phyloP scores from a whole-genome alignment of 495 filamentous ascomycete species.

The Aspergillus panamensis region DNA sequence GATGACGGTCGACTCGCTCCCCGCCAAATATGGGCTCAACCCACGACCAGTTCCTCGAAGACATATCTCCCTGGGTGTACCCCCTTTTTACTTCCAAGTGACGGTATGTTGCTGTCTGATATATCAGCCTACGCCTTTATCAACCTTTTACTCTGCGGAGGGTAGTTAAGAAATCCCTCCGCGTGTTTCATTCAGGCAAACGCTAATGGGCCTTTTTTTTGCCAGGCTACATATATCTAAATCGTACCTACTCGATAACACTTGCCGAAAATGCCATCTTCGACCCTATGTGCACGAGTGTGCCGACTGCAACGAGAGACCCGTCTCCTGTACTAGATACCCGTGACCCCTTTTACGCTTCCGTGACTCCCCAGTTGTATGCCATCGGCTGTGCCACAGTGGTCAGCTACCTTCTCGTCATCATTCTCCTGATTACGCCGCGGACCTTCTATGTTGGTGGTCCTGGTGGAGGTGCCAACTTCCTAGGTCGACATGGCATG shows the following conservation, averaged over 20 bases:
- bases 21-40: slow-evolving; percentile 54
- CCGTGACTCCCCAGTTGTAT: slow-evolving; percentile 85
- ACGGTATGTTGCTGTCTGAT: slow-evolving; percentile 33
- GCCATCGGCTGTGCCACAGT: slow-evolving; percentile 88
- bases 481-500: slow-evolving; percentile 79
- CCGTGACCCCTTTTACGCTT: slow-evolving; percentile 87
- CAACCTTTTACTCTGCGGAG: neutral
- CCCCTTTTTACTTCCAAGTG: slow-evolving; percentile 58
- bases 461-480: slow-evolving; percentile 59
- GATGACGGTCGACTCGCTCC: slow-evolving; percentile 36
- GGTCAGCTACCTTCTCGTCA: slow-evolving; percentile 87
- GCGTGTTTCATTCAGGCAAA: neutral
- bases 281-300: slow-evolving; percentile 57
- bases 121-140: neutral
- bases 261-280: slow-evolving; percentile 60
- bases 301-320: slow-evolving; percentile 26
- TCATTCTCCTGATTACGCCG: slow-evolving; percentile 89
- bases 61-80: slow-evolving; percentile 50
- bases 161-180: neutral
- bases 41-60: slow-evolving; percentile 39
- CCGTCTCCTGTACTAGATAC: slow-evolving; percentile 53
- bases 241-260: slow-evolving; percentile 54
- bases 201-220: neutral
- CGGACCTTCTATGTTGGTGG: slow-evolving; percentile 86
- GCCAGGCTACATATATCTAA: slow-evolving; percentile 55